A percentile compares a stretch with the other conserved stretches of the same genome.
Evolutionary conservation across 306 rosid genomes (phyloP).

Genomic region (Dicorynia guianensis): DNA sequence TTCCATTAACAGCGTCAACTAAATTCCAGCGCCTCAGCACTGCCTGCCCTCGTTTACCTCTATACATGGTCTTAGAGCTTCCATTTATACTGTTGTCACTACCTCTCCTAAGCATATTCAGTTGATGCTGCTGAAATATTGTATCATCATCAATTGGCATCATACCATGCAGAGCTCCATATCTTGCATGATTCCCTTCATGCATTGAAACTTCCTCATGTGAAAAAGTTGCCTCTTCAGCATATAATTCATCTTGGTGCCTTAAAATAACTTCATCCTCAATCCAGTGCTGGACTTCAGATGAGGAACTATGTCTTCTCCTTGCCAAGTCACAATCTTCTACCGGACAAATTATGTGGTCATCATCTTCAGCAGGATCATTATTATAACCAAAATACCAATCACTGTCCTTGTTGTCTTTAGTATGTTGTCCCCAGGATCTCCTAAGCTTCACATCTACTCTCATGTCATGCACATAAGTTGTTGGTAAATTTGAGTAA

Average conservation of each 20-base stretch:
- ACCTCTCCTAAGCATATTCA: slow-evolving; percentile 42
- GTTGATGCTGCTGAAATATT: slow-evolving; percentile 43
- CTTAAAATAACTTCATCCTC: slow-evolving; percentile 47
- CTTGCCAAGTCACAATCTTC: slow-evolving; percentile 41
- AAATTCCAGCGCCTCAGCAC: slow-evolving; percentile 60
- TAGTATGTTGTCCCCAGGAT: slow-evolving; percentile 38
- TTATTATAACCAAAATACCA: slow-evolving; percentile 43
- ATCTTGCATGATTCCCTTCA: slow-evolving; percentile 34
- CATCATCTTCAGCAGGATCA: slow-evolving; percentile 50
- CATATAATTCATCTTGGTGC: slow-evolving; percentile 44
- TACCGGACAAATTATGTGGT: slow-evolving; percentile 39
- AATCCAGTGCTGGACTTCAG: slow-evolving; percentile 54
- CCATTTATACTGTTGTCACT: slow-evolving; percentile 42
- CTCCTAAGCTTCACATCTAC: slow-evolving; percentile 43
- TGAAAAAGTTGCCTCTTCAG: slow-evolving; percentile 37
- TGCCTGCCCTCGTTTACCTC: slow-evolving; percentile 50
- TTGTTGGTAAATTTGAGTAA: slow-evolving; percentile 43
- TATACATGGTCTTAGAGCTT: slow-evolving; percentile 46
- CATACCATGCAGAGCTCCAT: slow-evolving; percentile 45
- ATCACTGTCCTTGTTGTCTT: slow-evolving; percentile 40
- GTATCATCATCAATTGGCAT: slow-evolving; percentile 46
- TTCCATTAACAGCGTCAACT: slow-evolving; percentile 58
- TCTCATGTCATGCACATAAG: slow-evolving; percentile 41
- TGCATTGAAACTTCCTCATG: slow-evolving; percentile 31
- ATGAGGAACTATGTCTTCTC: slow-evolving; percentile 43